A percentile compares a stretch with the other conserved stretches of the same genome.
Conservation (phyloP, 495 filamentous ascomycete genomes). For the Penicillium silybi region DNA sequence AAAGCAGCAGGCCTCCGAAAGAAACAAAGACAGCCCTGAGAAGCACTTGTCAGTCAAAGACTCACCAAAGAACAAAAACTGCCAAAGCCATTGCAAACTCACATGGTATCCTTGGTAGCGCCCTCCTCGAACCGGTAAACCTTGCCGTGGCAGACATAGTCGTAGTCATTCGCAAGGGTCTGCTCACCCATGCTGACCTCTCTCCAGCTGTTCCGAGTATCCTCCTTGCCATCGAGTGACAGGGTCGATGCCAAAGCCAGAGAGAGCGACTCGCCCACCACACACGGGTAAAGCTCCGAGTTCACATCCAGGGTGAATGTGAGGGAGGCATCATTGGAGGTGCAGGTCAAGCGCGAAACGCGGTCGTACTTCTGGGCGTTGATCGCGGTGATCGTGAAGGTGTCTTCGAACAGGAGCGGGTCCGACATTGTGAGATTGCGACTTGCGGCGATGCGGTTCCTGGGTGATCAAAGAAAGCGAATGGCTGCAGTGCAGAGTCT, state of each 20-base stretch:
- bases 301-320: conserved; percentile 90
- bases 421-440: conserved; percentile 55
- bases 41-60: conserved; percentile 1
- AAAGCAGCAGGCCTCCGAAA: conserved; percentile 87
- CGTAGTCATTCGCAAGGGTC: conserved; percentile 84
- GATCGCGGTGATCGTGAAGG: conserved; percentile 74
- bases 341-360: conserved; percentile 74
- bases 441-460: conserved; percentile 4
- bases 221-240: conserved; percentile 76
- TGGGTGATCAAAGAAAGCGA: background rate
- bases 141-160: conserved; percentile 98
- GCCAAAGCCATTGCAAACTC: conserved; percentile 31
- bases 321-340: conserved; percentile 63
- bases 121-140: conserved; percentile 95
- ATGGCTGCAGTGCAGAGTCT: background rate
- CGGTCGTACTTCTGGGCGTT: conserved; percentile 91
- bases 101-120: conserved; percentile 76
- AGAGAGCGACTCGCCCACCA: conserved; percentile 66
- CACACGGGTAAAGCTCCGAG: conserved; percentile 79
- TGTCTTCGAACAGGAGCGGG: conserved; percentile 87
- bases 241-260: conserved; percentile 80
- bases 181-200: conserved; percentile 68
- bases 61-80: background rate
- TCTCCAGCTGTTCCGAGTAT: conserved; percentile 66
- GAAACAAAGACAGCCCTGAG: conserved; percentile 84